Percentiles rank a stretch among this genome's conserved stretches.
phyloP scores from a whole-genome alignment of 495 filamentous ascomycete genomes.

The Sordaria brevicollis region DNA sequence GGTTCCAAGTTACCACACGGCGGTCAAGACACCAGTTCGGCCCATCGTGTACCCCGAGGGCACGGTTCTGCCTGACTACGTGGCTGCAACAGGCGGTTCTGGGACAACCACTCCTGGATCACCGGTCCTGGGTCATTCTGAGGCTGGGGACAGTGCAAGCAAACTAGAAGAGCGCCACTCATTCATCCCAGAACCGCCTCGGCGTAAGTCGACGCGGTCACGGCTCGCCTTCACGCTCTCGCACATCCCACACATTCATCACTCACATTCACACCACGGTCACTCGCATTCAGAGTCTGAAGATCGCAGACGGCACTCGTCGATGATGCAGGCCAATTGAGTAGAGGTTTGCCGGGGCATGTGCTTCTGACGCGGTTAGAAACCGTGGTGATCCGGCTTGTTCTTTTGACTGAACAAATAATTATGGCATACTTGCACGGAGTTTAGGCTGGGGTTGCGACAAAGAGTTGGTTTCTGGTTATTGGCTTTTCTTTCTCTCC shows the following conservation, averaged over 20 bases:
- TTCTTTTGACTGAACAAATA: background rate
- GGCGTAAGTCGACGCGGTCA: background rate
- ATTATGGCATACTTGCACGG: background rate
- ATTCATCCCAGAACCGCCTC: background rate
- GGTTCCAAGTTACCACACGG: slow-evolving; percentile 74
- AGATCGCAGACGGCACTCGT: background rate
- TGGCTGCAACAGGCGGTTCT: slow-evolving; percentile 30
- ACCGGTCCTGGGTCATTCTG: background rate
- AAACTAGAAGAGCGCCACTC: background rate
- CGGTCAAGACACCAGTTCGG: slow-evolving; percentile 47
- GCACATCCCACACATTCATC: background rate
- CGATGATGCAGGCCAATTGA: background rate
- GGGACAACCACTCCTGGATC: background rate
- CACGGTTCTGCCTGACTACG: slow-evolving; percentile 29
- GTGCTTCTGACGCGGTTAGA: background rate
- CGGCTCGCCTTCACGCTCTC: background rate
- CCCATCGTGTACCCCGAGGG: slow-evolving; percentile 20
- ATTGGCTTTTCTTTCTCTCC: background rate
- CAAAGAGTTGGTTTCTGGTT: background rate
- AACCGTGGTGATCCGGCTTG: background rate
- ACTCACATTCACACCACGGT: background rate
- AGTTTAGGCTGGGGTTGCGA: background rate
- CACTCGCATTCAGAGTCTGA: background rate
- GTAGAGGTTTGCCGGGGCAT: background rate
- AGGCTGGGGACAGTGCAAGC: background rate